Conservation (phyloP, 768 basidiomycete species). For the Tephrocybe sp. region DNA sequence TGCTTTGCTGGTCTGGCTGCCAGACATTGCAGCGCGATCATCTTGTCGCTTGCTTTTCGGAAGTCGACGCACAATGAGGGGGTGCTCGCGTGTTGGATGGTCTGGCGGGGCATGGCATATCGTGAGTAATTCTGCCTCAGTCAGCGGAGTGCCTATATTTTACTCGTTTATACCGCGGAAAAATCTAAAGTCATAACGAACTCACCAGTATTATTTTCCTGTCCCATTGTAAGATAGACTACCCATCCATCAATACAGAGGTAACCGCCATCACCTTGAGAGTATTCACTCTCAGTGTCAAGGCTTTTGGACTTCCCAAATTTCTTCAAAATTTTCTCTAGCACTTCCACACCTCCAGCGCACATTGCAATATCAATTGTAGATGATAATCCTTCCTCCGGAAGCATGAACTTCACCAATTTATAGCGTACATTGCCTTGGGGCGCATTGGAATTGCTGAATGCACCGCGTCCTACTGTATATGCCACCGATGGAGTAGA, state of each 20-base stretch:
- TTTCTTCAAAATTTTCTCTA: slow-evolving; percentile 88
- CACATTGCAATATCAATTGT: slow-evolving; percentile 83
- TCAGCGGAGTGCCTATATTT: slow-evolving; percentile 64
- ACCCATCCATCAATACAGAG: slow-evolving; percentile 89
- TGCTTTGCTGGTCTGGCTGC: slow-evolving; percentile 38
- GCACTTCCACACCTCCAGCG: slow-evolving; percentile 77
- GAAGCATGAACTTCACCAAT: slow-evolving; percentile 84
- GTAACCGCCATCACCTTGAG: slow-evolving; percentile 71
- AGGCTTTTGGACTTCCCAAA: slow-evolving; percentile 63
- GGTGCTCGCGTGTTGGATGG: slow-evolving; percentile 76
- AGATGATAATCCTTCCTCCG: slow-evolving; percentile 74
- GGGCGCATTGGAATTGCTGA: slow-evolving; percentile 39
- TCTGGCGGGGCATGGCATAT: slow-evolving; percentile 82
- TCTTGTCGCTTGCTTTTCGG: slow-evolving; percentile 39
- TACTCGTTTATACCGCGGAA: background rate
- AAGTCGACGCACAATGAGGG: slow-evolving; percentile 68
- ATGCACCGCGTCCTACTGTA: slow-evolving; percentile 60
- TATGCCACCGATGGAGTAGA: slow-evolving; percentile 51
- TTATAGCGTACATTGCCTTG: slow-evolving; percentile 57
- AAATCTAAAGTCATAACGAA: background rate
- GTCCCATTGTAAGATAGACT: slow-evolving; percentile 66
- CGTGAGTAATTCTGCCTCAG: slow-evolving; percentile 74
- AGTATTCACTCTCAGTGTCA: slow-evolving; percentile 47
- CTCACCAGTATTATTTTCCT: slow-evolving; percentile 52
- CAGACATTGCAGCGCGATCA: slow-evolving; percentile 34